Evolutionary conservation across 2,329 filamentous ascomycete species (phyloP).

Genomic region (Diaporthe sp.): DNA sequence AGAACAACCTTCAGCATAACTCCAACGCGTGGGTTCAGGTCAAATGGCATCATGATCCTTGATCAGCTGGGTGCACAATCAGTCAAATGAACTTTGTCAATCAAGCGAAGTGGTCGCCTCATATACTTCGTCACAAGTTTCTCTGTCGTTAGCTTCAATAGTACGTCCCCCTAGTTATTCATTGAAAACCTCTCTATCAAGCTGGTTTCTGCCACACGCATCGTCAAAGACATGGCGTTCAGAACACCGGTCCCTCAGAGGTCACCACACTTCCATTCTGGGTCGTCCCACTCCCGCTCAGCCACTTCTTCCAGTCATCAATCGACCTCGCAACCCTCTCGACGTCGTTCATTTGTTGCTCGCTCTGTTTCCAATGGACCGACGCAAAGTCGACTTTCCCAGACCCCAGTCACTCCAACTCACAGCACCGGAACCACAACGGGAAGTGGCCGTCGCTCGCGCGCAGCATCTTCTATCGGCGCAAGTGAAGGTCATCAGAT

Average conservation of each 20-base stretch:
- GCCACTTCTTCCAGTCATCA: not conserved
- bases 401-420: slow-evolving; percentile 15
- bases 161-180: too few relatives aligned
- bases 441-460: slow-evolving; percentile 60
- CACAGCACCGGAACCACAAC: slow-evolving; percentile 51
- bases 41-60: too few relatives aligned
- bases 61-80: too few relatives aligned
- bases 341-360: too few relatives aligned
- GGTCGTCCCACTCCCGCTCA: not conserved
- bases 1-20: too few relatives aligned
- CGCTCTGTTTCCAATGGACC: not conserved
- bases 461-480: slow-evolving; percentile 57
- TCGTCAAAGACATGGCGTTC: slow-evolving; percentile 9
- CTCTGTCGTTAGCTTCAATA: too few relatives aligned
- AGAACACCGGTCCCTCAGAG: not conserved
- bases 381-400: not conserved
- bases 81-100: too few relatives aligned
- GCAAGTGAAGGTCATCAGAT: slow-evolving; percentile 75
- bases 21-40: too few relatives aligned
- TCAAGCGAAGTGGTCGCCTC: too few relatives aligned
- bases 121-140: too few relatives aligned
- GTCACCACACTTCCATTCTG: not conserved
- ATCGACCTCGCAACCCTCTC: not conserved
- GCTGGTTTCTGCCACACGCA: not conserved
- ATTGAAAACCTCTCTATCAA: not conserved